Percentiles rank a stretch among this genome's conserved stretches.
Conservation (phyloP, 305 asterid genomes). For the Ilex paraguariensis region DNA sequence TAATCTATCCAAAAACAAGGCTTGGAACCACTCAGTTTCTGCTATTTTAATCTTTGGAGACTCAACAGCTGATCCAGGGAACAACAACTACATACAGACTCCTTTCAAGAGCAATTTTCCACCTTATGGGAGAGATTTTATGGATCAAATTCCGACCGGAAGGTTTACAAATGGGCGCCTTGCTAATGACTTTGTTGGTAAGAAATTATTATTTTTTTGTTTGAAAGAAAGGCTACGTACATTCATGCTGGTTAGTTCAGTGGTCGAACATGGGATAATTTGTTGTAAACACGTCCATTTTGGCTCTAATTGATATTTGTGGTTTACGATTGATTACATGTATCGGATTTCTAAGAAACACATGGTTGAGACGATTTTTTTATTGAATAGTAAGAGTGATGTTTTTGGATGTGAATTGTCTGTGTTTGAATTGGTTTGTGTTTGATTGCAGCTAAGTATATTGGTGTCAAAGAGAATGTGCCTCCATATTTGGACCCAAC, state of each 20-base stretch:
- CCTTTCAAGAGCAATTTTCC: constrained; percentile 28
- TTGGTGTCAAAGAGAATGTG: constrained; percentile 56
- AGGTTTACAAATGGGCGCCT: constrained; percentile 44
- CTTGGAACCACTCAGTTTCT: constrained; percentile 17
- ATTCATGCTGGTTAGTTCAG: too few relatives aligned
- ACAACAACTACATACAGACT: constrained; percentile 35
- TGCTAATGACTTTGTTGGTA: constrained; percentile 26
- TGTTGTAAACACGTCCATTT: too few relatives aligned
- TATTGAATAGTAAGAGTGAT: background rate
- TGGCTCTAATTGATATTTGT: too few relatives aligned
- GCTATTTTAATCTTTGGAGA: constrained; percentile 43
- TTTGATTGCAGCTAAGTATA: constrained; percentile 42
- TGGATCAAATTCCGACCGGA: constrained; percentile 32
- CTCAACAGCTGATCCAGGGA: constrained; percentile 58
- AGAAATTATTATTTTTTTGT: too few relatives aligned
- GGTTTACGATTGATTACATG: too few relatives aligned
- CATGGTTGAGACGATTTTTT: too few relatives aligned
- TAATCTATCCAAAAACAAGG: too few relatives aligned
- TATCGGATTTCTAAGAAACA: too few relatives aligned
- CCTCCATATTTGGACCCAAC: constrained; percentile 75
- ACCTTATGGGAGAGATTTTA: constrained; percentile 40
- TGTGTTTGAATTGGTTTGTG: background rate
- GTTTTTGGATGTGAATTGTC: too few relatives aligned
- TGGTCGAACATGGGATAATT: too few relatives aligned
- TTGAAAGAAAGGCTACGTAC: too few relatives aligned